Conservation (phyloP, 1,284 basidiomycete genomes). For the Marasmius tenuissimus region DNA sequence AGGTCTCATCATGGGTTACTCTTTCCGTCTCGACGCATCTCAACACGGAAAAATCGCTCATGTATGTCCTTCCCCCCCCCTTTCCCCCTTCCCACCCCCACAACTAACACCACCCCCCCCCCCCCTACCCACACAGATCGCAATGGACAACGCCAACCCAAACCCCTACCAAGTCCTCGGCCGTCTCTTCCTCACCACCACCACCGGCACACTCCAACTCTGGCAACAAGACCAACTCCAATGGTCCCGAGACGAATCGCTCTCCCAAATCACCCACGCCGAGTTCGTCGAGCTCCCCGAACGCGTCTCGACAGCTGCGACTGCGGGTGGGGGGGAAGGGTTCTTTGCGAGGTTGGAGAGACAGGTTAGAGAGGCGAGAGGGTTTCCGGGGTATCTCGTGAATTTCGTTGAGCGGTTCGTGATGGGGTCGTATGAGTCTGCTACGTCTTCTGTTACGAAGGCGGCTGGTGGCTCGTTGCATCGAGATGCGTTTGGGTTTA, state of each 20-base stretch:
- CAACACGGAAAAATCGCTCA: constrained; percentile 73
- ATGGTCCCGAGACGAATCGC: constrained; percentile 86
- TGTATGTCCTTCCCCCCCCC: constrained; percentile 40
- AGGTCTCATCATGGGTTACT: constrained; percentile 61
- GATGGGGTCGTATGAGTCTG: constrained; percentile 66
- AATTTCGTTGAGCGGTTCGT: constrained; percentile 74
- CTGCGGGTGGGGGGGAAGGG: constrained; percentile 49
- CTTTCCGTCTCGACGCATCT: constrained; percentile 72
- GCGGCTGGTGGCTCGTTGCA: constrained; percentile 37
- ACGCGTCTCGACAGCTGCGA: constrained; percentile 39
- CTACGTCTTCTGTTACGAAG: constrained; percentile 39
- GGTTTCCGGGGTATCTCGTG: constrained; percentile 70
- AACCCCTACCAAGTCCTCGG: constrained; percentile 40
- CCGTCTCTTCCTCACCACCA: constrained; percentile 67
- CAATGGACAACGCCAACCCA: constrained; percentile 53
- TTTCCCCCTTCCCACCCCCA: neutral
- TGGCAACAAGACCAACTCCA: constrained; percentile 64
- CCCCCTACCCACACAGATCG: constrained; percentile 38
- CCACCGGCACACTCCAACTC: constrained; percentile 78
- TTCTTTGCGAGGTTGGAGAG: constrained; percentile 57
- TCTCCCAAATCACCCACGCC: constrained; percentile 65
- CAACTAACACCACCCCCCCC: neutral
- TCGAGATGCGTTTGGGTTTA: constrained; percentile 86
- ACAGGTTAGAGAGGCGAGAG: constrained; percentile 67
- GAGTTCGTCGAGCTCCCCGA: constrained; percentile 83